A percentile compares a stretch with the other conserved stretches of the same genome.
These are phyloP conservation scores for Haematococcus sp. DNA, from an alignment of 139 green algal genomes.

Conservation along the genomic window DNA sequence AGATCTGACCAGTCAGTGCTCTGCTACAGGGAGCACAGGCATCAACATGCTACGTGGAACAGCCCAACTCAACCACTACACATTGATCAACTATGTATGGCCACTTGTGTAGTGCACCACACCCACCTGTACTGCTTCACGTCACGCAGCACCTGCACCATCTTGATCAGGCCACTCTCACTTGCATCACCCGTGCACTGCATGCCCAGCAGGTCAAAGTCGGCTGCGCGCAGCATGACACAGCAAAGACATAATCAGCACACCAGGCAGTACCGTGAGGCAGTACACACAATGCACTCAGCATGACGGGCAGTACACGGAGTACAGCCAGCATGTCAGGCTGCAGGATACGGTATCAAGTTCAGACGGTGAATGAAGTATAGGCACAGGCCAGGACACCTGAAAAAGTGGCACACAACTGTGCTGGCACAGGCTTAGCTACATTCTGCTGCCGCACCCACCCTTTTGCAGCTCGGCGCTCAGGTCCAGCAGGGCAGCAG, in stretches of 20 bases:
- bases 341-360: no score
- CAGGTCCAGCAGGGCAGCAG: constrained; percentile 31
- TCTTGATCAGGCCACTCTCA: constrained; percentile 74
- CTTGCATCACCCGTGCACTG: constrained; percentile 67
- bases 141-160: constrained; percentile 61
- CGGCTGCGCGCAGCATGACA: constrained; percentile 12
- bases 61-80: no score
- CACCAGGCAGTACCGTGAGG: neutral
- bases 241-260: neutral
- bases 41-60: no score
- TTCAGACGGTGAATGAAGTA: no score
- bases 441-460: neutral
- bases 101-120: neutral
- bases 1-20: no score
- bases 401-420: no score
- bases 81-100: no score
- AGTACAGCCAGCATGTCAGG: no score
- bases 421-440: neutral
- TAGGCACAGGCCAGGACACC: no score
- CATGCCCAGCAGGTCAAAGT: constrained; percentile 74
- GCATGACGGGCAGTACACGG: no score
- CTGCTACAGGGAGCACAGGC: no score
- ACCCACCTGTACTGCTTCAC: constrained; percentile 36
- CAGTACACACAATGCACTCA: neutral
- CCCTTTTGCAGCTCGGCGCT: constrained; percentile 30